Evolutionary conservation across 345 rosid species (phyloP), one percentile per base, ranked within the genome.

Genomic region (Arabis alpina): DNA sequence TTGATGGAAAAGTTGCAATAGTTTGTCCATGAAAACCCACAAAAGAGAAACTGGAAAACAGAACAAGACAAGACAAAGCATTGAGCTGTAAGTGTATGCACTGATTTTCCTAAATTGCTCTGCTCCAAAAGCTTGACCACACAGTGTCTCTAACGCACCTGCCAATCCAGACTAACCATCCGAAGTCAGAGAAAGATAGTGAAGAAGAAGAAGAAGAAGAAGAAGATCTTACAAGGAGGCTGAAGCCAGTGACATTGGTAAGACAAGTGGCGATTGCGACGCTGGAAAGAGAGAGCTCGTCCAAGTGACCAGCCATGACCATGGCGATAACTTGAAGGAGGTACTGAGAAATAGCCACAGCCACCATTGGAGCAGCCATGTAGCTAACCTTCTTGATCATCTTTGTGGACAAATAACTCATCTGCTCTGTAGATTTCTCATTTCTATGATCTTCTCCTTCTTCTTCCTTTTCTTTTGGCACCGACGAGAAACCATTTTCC

Each of bases 71-170:
- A 84, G 77, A 61, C 61, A 74, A n/a, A 78, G 30, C 34, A 73
- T 74, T 14, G 82, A 75, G 63, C 70, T 42, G 66, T 80, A 86
- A 16, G 82, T 79, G 4, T 82, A 82, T 16, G 72, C 51, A 70
- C 82, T 72, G 10, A 88, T 68, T 55, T 74, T 83, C 32, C 71
- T 74, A 51, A 71, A 81, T 73, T 84, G 86, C 42, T 73, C 52
- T 45, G 90, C 90, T 68, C 93, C 93, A 70, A 78, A 84, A 15
- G 88, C 88, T 80, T 86, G 88, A 11, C 90, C 90, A 59, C 87
- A 82, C 0, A 84, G 61, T 49, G 93, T 88, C 49, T 88, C 93
- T 44, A 84, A 56, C 7, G 81, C 93, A 68, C 93, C 82, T 30
- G 80, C 73, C 67, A 88, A 40, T 34, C 93, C 93, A 61, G 56